Evolutionary conservation across 2,329 filamentous ascomycete genomes (phyloP).

Genomic region (Penicillium sp.): DNA sequence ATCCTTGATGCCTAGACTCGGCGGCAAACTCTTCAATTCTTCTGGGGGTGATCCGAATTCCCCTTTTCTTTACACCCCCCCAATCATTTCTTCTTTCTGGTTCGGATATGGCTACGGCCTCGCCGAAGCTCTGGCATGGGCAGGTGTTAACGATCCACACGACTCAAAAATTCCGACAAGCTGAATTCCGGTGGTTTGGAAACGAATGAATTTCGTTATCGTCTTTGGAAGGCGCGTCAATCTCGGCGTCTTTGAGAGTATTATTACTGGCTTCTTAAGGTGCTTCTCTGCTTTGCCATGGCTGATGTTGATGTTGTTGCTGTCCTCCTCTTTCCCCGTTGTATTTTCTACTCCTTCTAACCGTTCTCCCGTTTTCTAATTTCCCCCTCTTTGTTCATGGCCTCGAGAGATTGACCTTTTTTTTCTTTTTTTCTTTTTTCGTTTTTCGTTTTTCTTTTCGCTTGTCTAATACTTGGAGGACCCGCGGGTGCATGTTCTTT

Average conservation of each 20-base stretch:
- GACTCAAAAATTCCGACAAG: conserved; percentile 45
- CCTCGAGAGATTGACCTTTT: conserved; percentile 9
- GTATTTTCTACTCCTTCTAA: conserved; percentile 21
- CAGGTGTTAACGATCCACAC: conserved; percentile 50
- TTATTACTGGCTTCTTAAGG: conserved; percentile 32
- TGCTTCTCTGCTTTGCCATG: conserved; percentile 32
- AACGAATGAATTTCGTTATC: conserved; percentile 35
- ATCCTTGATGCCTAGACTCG: conserved; percentile 26
- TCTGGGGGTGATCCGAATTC: conserved; percentile 15
- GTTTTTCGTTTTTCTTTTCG: conserved; percentile 30
- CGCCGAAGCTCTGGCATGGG: conserved; percentile 42
- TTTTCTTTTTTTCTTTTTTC: not conserved
- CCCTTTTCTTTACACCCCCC: conserved; percentile 17
- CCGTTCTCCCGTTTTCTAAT: conserved; percentile 15
- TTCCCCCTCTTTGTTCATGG: conserved; percentile 23
- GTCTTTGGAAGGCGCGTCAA: conserved; percentile 39
- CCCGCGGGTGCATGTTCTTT: conserved; percentile 27
- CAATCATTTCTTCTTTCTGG: conserved; percentile 24
- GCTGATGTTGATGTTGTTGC: conserved; percentile 26
- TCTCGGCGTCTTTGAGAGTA: conserved; percentile 38
- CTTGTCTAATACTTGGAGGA: conserved; percentile 37
- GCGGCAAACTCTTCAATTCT: conserved; percentile 20
- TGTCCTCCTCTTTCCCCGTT: conserved; percentile 22
- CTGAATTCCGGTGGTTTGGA: conserved; percentile 39
- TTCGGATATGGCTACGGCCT: conserved; percentile 29